Base-by-base conservation (phyloP, 305 asterid species). In the Andrographis paniculata region DNA sequence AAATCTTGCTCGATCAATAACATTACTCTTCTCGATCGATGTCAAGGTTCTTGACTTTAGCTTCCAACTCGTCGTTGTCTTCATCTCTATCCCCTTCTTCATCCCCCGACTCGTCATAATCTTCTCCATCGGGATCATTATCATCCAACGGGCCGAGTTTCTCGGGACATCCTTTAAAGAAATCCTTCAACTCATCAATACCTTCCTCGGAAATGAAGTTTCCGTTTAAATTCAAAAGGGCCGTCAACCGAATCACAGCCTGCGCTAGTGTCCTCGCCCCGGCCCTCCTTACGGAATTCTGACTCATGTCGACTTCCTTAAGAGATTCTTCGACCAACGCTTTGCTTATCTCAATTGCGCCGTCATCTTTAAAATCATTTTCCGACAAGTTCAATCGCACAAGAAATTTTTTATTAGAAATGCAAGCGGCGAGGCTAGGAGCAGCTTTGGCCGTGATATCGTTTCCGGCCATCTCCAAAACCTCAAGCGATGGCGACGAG, bases 391-490 rank as follows among this genome's bases (percentile, higher is more conserved):
- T 71, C 70, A 80, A 61, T 68, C 69, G 66, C 40, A 63, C 38
- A 13, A 80, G 85, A 52, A 46, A 60, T 49, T 44, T 63, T 60
- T 73, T 76, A 24, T 18, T 60, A 42, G 70, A 65, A 48, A 80
- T 48, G 53, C 82, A 80, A 52, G 58, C 67, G 50, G 78, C 82
- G 28, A 80, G 33, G 35, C 67, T 50, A 10, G 80, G 36, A 46
- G 80, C 80, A 39, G 76, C 80, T 31, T 67, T 60, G 12, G 73
- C 71, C 13, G 82, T 76, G 54, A 80, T 69, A 36, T 80, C 85
- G 52, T 80, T 80, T 52, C 91, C 91, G 20, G 78, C 85, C 68
- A 69, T 70, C 60, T 79, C 88, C 65, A 79, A 63, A 51, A 75
- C 64, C 53, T 20, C 53, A 9, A 79, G 81, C 18, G 67, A 60